These are phyloP conservation scores for Lizanozyma gosingica DNA, from an alignment of 1,139 yeast genomes.

Conservation along the genomic window DNA sequence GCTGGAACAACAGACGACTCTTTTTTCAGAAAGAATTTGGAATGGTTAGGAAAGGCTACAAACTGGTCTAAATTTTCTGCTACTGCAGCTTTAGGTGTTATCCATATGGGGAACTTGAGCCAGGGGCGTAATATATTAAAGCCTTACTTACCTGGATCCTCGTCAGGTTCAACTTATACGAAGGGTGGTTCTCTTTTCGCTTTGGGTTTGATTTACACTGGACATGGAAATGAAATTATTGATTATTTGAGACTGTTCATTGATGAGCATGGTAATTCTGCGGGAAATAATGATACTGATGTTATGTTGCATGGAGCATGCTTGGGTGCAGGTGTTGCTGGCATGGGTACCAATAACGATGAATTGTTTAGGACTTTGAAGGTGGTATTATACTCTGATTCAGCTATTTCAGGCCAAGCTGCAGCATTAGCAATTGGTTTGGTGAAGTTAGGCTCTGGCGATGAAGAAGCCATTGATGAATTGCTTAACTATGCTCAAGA, in stretches of 20 bases:
- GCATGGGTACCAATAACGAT: slow-evolving; percentile 80
- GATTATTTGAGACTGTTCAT: slow-evolving; percentile 71
- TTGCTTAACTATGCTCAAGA: slow-evolving; percentile 91
- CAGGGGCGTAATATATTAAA: slow-evolving; percentile 83
- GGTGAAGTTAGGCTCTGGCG: slow-evolving; percentile 91
- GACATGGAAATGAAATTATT: slow-evolving; percentile 85
- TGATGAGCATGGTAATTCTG: slow-evolving; percentile 57
- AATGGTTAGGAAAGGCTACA: slow-evolving; percentile 94
- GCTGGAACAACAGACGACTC: slow-evolving; percentile 96
- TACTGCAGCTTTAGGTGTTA: slow-evolving; percentile 96
- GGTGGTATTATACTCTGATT: slow-evolving; percentile 79
- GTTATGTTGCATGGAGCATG: slow-evolving; percentile 94
- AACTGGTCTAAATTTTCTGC: slow-evolving; percentile 98
- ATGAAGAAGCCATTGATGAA: slow-evolving; percentile 61
- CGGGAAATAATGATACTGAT: slow-evolving; percentile 70
- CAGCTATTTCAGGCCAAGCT: slow-evolving; percentile 94
- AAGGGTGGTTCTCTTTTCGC: slow-evolving; percentile 96
- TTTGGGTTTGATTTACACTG: slow-evolving; percentile 89
- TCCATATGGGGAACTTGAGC: slow-evolving; percentile 88
- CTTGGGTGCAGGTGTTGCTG: slow-evolving; percentile 93
- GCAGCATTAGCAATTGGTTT: slow-evolving; percentile 97
- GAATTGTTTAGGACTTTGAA: slow-evolving; percentile 75
- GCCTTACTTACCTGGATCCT: slow-evolving; percentile 85
- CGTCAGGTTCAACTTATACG: slow-evolving; percentile 70
- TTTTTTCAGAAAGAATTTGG: slow-evolving; percentile 81